These are phyloP conservation scores for Capsicum pubescens DNA, from an alignment of 257 asterid genomes.

Conservation along the genomic window DNA sequence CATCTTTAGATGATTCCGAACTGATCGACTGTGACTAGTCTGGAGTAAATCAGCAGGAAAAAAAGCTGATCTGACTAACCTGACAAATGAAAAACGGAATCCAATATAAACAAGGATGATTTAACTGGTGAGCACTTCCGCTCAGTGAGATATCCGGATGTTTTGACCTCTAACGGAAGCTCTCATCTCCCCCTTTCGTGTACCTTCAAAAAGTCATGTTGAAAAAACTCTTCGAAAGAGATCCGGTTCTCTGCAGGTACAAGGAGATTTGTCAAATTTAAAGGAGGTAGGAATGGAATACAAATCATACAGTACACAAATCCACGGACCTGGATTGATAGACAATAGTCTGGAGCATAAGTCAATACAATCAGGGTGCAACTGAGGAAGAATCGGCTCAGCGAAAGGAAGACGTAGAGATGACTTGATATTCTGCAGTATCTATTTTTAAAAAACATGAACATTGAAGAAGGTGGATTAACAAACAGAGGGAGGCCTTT, in stretches of 20 bases:
- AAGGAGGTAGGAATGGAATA: constrained; percentile 2
- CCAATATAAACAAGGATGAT: neutral
- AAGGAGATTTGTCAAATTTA: constrained; percentile 23
- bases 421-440: constrained; percentile 54
- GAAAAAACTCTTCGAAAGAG: constrained; percentile 55
- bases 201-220: constrained; percentile 42
- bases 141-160: neutral
- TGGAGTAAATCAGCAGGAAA: constrained; percentile 24
- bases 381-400: constrained; percentile 37
- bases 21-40: neutral
- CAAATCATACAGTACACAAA: neutral
- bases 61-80: neutral
- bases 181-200: constrained; percentile 17
- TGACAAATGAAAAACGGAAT: neutral
- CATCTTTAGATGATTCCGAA: neutral
- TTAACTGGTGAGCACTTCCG: neutral
- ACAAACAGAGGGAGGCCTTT: constrained; percentile 1
- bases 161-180: constrained; percentile 16
- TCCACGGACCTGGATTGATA: constrained; percentile 48
- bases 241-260: constrained; percentile 51
- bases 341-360: constrained; percentile 56
- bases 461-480: neutral
- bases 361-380: constrained; percentile 52
- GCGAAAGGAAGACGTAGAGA: constrained; percentile 49
- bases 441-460: constrained; percentile 36